Conservation (phyloP, 2,329 filamentous ascomycete genomes). For the Fonsecaea pedrosoi region DNA sequence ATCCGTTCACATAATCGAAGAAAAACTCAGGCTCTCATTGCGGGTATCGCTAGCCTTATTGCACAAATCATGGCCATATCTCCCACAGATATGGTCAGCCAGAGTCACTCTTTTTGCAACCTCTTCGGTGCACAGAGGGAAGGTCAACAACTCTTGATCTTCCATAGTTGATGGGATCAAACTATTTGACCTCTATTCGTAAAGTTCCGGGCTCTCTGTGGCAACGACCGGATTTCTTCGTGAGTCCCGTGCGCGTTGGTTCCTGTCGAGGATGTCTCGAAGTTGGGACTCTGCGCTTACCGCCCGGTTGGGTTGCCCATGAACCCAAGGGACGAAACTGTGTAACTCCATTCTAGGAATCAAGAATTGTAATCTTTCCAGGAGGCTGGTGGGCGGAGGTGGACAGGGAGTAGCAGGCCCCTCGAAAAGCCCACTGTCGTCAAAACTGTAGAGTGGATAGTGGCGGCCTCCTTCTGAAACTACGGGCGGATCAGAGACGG, state of each 20-base stretch:
- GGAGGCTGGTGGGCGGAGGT: slow-evolving; percentile 16
- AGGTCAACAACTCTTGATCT: not conserved
- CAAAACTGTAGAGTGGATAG: slow-evolving; percentile 37
- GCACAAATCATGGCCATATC: not conserved
- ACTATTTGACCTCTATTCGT: slow-evolving; percentile 9
- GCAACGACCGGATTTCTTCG: not conserved
- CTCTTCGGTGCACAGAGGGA: not conserved
- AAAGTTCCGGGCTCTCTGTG: slow-evolving; percentile 26
- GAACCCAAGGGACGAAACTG: slow-evolving; percentile 27
- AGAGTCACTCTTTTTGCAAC: not conserved
- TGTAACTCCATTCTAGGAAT: slow-evolving; percentile 24
- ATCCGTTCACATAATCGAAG: not conserved
- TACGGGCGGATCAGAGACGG: slow-evolving; percentile 31
- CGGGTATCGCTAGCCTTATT: not conserved
- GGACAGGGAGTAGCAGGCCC: slow-evolving; percentile 13
- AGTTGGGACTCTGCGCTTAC: slow-evolving; percentile 35
- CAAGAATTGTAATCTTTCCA: slow-evolving; percentile 26
- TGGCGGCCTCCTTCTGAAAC: slow-evolving; percentile 35
- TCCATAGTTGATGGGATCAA: not conserved
- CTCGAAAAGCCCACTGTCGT: slow-evolving; percentile 36
- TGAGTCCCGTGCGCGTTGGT: slow-evolving; percentile 13
- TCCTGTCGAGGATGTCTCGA: slow-evolving; percentile 32
- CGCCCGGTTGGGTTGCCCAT: slow-evolving; percentile 19
- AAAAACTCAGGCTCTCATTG: not conserved
- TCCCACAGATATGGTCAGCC: not conserved